These are phyloP conservation scores for Kodamaea anthophila DNA, from an alignment of 1,139 yeast species.

Conservation along the genomic window DNA sequence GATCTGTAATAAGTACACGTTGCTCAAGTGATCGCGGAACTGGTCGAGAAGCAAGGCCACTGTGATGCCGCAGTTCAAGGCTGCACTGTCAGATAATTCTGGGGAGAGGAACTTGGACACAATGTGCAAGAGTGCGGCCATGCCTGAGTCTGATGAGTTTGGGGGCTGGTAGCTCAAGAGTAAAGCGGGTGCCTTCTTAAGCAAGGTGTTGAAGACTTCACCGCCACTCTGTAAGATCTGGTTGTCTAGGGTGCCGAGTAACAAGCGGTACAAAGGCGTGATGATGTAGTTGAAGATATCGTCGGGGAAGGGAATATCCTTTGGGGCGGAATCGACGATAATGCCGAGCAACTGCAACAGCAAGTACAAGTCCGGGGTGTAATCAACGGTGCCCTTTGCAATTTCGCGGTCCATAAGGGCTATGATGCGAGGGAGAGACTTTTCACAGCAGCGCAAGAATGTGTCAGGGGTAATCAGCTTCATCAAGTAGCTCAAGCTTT, in stretches of 20 bases:
- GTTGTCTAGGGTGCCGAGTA: slow-evolving; percentile 61
- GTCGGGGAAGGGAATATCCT: slow-evolving; percentile 37
- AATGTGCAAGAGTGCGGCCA: slow-evolving; percentile 50
- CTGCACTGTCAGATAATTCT: slow-evolving; percentile 69
- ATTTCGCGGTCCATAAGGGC: slow-evolving; percentile 25
- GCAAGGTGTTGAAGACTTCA: slow-evolving; percentile 60
- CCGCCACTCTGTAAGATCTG: slow-evolving; percentile 76
- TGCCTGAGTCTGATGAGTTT: slow-evolving; percentile 41
- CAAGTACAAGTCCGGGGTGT: slow-evolving; percentile 56
- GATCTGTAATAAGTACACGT: slow-evolving; percentile 49
- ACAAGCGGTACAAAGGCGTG: slow-evolving; percentile 46
- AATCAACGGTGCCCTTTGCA: slow-evolving; percentile 25
- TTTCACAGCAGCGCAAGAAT: slow-evolving; percentile 44
- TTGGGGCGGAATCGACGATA: slow-evolving; percentile 44
- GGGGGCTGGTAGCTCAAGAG: slow-evolving; percentile 37
- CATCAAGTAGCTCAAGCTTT: slow-evolving; percentile 54
- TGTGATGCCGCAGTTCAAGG: slow-evolving; percentile 65
- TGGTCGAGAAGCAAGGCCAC: slow-evolving; percentile 60
- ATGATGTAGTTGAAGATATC: slow-evolving; percentile 46
- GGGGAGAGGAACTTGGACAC: slow-evolving; percentile 72
- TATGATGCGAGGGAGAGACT: slow-evolving; percentile 48
- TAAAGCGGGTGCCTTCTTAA: slow-evolving; percentile 45
- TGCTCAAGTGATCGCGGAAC: slow-evolving; percentile 46
- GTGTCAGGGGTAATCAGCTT: slow-evolving; percentile 38
- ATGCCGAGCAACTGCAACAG: slow-evolving; percentile 61